phyloP scores from a whole-genome alignment of 495 filamentous ascomycete genomes.

The Pyronema domesticum region DNA sequence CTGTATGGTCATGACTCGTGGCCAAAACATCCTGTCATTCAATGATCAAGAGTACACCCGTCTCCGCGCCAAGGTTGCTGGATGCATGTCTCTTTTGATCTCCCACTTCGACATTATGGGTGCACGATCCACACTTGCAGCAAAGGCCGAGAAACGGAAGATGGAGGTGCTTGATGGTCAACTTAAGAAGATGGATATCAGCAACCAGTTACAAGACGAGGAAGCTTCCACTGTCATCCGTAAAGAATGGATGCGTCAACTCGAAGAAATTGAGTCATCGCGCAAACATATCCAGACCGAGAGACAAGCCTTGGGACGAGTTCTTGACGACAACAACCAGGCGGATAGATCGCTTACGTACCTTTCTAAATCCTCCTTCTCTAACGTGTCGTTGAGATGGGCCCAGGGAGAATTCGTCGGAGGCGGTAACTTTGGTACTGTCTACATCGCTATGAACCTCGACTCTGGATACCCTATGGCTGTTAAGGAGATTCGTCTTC shows the following conservation, averaged over 20 bases:
- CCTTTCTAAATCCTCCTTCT: constrained; percentile 69
- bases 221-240: constrained; percentile 58
- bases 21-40: constrained; percentile 73
- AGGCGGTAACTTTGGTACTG: constrained; percentile 89
- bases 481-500: constrained; percentile 92
- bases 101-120: constrained; percentile 99
- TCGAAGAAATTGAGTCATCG: constrained; percentile 56
- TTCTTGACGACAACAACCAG: constrained; percentile 85
- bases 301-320: constrained; percentile 69
- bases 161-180: constrained; percentile 60
- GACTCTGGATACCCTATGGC: constrained; percentile 95
- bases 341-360: constrained; percentile 87
- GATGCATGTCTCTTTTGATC: constrained; percentile 93
- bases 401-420: constrained; percentile 95
- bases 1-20: constrained; percentile 88
- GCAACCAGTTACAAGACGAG: constrained; percentile 63
- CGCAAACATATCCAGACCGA: constrained; percentile 70
- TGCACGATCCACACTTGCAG: constrained; percentile 75
- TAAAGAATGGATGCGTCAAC: constrained; percentile 49
- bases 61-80: constrained; percentile 73
- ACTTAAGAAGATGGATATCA: constrained; percentile 54
- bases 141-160: constrained; percentile 73
- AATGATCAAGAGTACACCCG: constrained; percentile 68
- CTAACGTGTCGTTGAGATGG: constrained; percentile 88
- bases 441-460: constrained; percentile 91